phyloP scores from a whole-genome alignment of 305 asterid genomes.

The Salvia sclarea region DNA sequence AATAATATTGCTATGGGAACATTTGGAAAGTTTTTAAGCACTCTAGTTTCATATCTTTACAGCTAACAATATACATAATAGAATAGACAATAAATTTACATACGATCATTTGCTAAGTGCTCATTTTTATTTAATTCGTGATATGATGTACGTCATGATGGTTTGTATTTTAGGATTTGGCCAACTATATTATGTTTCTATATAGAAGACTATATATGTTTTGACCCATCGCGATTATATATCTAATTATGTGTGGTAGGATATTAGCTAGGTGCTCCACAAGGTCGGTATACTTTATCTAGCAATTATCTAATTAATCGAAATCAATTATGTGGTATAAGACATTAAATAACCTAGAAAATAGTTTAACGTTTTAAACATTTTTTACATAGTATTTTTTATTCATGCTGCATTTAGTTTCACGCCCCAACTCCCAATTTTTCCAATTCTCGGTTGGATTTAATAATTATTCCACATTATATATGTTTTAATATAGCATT shows the following conservation, averaged over 20 bases:
- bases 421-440: no score
- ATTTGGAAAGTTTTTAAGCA: constrained; percentile 1
- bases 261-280: neutral
- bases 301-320: neutral
- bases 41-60: constrained; percentile 14
- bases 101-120: neutral
- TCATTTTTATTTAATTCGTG: neutral
- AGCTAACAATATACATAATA: constrained; percentile 9
- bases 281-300: neutral
- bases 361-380: neutral
- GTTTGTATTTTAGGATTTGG: neutral
- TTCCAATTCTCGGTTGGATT: no score
- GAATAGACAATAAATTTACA: no score
- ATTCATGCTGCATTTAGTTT: no score
- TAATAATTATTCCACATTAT: no score
- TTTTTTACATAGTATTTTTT: neutral
- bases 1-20: neutral
- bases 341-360: no score
- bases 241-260: neutral
- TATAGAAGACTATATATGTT: neutral
- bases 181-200: neutral
- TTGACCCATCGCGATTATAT: neutral
- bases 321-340: no score
- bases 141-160: neutral
- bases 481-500: no score